Conservation (phyloP, 1,139 yeast genomes). For the Saccharomyces pastorianus region DNA sequence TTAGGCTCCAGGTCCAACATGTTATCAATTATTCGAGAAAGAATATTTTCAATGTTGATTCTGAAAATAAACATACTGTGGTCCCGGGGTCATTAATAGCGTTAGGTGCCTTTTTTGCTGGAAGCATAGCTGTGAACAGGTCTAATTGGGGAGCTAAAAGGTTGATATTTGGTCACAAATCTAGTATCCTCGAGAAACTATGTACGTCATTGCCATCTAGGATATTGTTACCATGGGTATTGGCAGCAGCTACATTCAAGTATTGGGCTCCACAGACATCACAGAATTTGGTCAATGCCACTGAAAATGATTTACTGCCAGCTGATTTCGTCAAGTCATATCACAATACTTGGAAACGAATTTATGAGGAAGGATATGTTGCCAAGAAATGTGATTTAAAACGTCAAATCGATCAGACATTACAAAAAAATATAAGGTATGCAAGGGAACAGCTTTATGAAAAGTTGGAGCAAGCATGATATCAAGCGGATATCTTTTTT, state of each 20-base stretch:
- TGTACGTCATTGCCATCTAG: conserved; percentile 24
- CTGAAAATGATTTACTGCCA: conserved; percentile 20
- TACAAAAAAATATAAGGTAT: conserved; percentile 11
- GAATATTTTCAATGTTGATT: conserved; percentile 17
- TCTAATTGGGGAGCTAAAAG: conserved; percentile 19
- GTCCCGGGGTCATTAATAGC: conserved; percentile 21
- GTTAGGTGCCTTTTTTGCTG: conserved; percentile 23
- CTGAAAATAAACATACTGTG: conserved; percentile 17
- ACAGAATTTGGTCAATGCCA: conserved; percentile 10
- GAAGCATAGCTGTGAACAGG: conserved; percentile 21
- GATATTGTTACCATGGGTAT: conserved; percentile 19
- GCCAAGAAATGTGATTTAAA: conserved; percentile 4
- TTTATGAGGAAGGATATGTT: conserved; percentile 13
- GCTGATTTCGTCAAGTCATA: conserved; percentile 10
- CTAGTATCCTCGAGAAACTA: conserved; percentile 11
- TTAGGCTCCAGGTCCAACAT: conserved; percentile 1
- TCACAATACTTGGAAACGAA: conserved; percentile 11
- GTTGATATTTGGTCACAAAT: conserved; percentile 6
- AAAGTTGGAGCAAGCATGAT: conserved; percentile 5
- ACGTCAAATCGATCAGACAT: conserved; percentile 5
- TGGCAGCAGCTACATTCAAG: conserved; percentile 18
- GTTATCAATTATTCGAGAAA: conserved; percentile 13
- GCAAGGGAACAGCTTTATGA: conserved; percentile 10
- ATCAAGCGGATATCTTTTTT: neutral
- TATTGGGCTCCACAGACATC: conserved; percentile 21